These are phyloP conservation scores for Xylaria multiplex DNA, from an alignment of 2,329 filamentous ascomycete genomes.

Conservation along the genomic window DNA sequence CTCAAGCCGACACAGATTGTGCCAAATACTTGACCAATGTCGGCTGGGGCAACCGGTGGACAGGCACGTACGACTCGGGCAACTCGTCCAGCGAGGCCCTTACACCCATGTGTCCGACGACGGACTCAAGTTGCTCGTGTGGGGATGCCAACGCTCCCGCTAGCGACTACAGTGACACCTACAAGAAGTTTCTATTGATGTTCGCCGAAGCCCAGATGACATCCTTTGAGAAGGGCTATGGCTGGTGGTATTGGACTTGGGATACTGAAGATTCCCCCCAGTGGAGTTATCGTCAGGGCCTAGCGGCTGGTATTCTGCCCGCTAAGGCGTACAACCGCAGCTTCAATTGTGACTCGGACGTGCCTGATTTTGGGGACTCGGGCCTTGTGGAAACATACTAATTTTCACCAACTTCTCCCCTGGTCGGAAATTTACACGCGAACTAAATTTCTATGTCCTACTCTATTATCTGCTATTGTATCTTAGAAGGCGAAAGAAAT, in stretches of 20 bases:
- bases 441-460: neutral
- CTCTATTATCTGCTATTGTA: neutral
- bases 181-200: conserved; percentile 86
- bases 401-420: neutral
- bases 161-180: conserved; percentile 71
- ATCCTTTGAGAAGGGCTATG: conserved; percentile 91
- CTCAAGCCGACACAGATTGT: conserved; percentile 96
- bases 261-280: conserved; percentile 85
- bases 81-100: conserved; percentile 70
- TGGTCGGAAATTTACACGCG: neutral
- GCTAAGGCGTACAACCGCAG: conserved; percentile 73
- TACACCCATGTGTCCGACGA: conserved; percentile 77
- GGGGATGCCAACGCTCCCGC: conserved; percentile 78
- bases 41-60: conserved; percentile 87
- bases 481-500: neutral
- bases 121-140: conserved; percentile 76
- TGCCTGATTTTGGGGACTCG: conserved; percentile 62
- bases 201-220: conserved; percentile 98
- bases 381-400: conserved; percentile 63
- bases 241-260: conserved; percentile 99
- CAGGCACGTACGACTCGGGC: conserved; percentile 81
- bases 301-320: conserved; percentile 82
- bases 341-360: conserved; percentile 73
- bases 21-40: conserved; percentile 88
- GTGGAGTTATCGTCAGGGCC: conserved; percentile 90